A percentile compares a stretch with the other conserved stretches of the same genome.
phyloP scores from a whole-genome alignment of 2,329 filamentous ascomycete genomes.

The Fusarium armeniacum region DNA sequence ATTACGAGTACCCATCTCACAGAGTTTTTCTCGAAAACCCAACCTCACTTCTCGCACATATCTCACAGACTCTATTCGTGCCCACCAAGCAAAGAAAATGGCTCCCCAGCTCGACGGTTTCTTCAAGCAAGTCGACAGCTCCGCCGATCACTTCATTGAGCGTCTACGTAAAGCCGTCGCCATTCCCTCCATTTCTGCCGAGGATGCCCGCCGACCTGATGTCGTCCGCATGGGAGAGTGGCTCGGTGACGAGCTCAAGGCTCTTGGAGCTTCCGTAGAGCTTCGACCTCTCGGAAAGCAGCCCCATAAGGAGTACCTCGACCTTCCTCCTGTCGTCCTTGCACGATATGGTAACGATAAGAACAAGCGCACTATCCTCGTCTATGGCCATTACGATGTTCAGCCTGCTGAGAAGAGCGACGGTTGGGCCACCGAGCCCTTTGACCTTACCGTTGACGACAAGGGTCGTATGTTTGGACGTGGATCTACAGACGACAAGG shows the following conservation, averaged over 20 bases:
- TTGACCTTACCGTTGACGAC: slow-evolving; percentile 86
- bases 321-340: slow-evolving; percentile 92
- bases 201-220: slow-evolving; percentile 88
- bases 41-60: slow-evolving; percentile 58
- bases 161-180: slow-evolving; percentile 92
- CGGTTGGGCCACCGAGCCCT: slow-evolving; percentile 96
- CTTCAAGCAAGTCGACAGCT: slow-evolving; percentile 90
- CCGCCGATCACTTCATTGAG: slow-evolving; percentile 87
- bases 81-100: slow-evolving; percentile 80
- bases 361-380: slow-evolving; percentile 93
- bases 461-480: slow-evolving; percentile 97
- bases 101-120: slow-evolving; percentile 90
- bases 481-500: slow-evolving; percentile 97
- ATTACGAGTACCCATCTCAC: slow-evolving; percentile 40
- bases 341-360: slow-evolving; percentile 93
- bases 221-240: slow-evolving; percentile 97
- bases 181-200: slow-evolving; percentile 95
- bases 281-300: slow-evolving; percentile 90
- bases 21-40: slow-evolving; percentile 32
- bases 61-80: slow-evolving; percentile 66
- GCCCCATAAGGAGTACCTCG: slow-evolving; percentile 88
- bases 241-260: slow-evolving; percentile 84
- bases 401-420: slow-evolving; percentile 94
- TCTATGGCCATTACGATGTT: slow-evolving; percentile 99
- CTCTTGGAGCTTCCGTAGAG: slow-evolving; percentile 88